These are phyloP conservation scores for Fistulina hepatica DNA, from an alignment of 1,284 basidiomycete species.

Conservation along the genomic window DNA sequence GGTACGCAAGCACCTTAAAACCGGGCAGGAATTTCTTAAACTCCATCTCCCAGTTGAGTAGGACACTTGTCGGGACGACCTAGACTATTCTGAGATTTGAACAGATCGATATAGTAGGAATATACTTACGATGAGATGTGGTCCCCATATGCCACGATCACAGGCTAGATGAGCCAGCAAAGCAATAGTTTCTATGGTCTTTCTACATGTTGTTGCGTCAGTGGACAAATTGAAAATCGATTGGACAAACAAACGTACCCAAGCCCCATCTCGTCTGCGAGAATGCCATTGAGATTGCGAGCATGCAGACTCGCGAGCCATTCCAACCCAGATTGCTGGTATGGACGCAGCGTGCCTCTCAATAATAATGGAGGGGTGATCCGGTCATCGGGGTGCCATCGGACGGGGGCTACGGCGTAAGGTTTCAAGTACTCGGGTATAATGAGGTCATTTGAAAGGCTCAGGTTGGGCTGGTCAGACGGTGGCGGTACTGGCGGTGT, in stretches of 20 bases:
- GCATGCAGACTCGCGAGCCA: conserved; percentile 89
- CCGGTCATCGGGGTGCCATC: conserved; percentile 47
- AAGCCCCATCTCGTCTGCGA: conserved; percentile 88
- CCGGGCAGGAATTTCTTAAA: conserved; percentile 98
- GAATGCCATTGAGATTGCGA: conserved; percentile 85
- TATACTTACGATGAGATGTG: conserved; percentile 71
- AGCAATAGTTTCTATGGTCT: conserved; percentile 95
- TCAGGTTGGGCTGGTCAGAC: not conserved
- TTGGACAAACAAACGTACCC: conserved; percentile 44
- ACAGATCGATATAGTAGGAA: not conserved
- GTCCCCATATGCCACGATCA: conserved; percentile 93
- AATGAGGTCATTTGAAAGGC: not conserved
- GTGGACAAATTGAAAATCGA: conserved; percentile 5
- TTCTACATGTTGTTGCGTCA: conserved; percentile 38
- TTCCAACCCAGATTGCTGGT: conserved; percentile 90
- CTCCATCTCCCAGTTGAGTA: conserved; percentile 99
- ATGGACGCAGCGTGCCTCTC: conserved; percentile 82
- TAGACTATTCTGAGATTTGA: conserved; percentile 15
- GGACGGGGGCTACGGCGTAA: conserved; percentile 56
- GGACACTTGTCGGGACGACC: conserved; percentile 90
- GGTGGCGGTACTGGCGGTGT: no score
- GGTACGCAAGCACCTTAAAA: conserved; percentile 87
- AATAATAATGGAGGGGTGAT: conserved; percentile 74
- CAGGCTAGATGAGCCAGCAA: conserved; percentile 90
- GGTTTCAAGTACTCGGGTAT: conserved; percentile 44